Percentiles rank a stretch among this genome's conserved stretches.
phyloP scores from a whole-genome alignment of 2,329 filamentous ascomycete genomes.

The Claviceps quebecensis region DNA sequence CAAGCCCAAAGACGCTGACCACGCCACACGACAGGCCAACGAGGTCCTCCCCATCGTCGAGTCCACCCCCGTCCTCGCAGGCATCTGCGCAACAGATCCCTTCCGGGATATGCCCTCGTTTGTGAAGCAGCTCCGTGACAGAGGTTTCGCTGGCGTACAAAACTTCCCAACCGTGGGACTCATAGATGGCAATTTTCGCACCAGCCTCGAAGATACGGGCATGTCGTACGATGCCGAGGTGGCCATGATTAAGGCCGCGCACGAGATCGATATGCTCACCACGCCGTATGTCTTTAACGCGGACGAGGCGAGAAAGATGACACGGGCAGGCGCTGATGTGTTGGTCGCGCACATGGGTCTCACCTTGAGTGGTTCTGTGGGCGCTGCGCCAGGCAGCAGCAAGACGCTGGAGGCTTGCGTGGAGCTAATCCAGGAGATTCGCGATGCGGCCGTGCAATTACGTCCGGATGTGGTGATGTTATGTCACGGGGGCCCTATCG shows the following conservation, averaged over 20 bases:
- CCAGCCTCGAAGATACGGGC: constrained; percentile 55
- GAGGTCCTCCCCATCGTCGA: constrained; percentile 54
- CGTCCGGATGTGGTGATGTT: constrained; percentile 42
- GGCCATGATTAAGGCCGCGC: constrained; percentile 48
- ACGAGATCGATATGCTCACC: constrained; percentile 46
- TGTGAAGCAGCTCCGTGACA: constrained; percentile 40
- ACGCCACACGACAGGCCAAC: constrained; percentile 28
- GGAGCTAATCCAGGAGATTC: constrained; percentile 45
- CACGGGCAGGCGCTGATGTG: constrained; percentile 49
- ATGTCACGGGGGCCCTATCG: constrained; percentile 57
- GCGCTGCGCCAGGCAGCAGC: constrained; percentile 37
- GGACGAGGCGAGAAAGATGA: constrained; percentile 48
- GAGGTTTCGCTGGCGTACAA: constrained; percentile 57
- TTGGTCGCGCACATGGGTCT: constrained; percentile 56
- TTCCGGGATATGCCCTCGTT: constrained; percentile 50
- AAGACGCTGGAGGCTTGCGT: constrained; percentile 53
- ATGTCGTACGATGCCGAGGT: constrained; percentile 57
- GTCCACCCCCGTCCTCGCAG: constrained; percentile 52
- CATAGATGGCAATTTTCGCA: constrained; percentile 53
- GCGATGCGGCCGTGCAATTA: constrained; percentile 43
- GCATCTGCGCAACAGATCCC: constrained; percentile 58
- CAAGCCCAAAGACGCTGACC: too few species aligned
- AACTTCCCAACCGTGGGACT: constrained; percentile 63
- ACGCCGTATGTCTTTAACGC: constrained; percentile 57
- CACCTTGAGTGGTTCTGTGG: constrained; percentile 50